Evolutionary conservation across 2,329 filamentous ascomycete genomes (phyloP).

Genomic region (Aspergillus fischeri): DNA sequence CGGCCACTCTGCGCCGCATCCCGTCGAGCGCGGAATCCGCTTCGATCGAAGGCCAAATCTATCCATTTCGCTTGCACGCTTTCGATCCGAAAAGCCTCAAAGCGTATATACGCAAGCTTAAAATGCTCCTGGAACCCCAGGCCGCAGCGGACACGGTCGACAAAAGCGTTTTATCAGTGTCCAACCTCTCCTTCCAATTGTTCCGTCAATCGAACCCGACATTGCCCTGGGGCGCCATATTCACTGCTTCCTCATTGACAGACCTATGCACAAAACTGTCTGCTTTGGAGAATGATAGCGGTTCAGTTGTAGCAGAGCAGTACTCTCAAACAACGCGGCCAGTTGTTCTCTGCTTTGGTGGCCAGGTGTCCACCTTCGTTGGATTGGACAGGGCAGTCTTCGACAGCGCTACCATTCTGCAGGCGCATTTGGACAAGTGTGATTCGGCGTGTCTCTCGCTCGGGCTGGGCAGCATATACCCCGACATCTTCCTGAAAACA

Average conservation of each 20-base stretch:
- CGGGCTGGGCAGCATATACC: constrained; percentile 32
- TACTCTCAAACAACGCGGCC: not conserved
- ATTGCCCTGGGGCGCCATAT: not conserved
- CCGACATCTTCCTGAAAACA: constrained; percentile 24
- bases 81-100: not conserved
- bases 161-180: too few relatives aligned
- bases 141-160: not conserved
- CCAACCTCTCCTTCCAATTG: constrained; percentile 1
- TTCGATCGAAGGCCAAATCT: not conserved
- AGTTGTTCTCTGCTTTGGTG: not conserved
- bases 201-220: not conserved
- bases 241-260: not conserved
- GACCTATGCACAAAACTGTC: not conserved
- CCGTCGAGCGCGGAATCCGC: too few relatives aligned
- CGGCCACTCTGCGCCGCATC: too few relatives aligned
- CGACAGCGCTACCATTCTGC: not conserved
- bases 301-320: not conserved
- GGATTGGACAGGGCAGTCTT: not conserved
- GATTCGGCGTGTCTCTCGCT: constrained; percentile 15
- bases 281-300: not conserved
- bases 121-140: not conserved
- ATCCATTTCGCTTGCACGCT: constrained; percentile 1
- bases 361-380: not conserved
- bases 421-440: not conserved
- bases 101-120: not conserved